Evolutionary conservation across 106 monocot species (phyloP).

Genomic region (Dioscorea dumetorum): DNA sequence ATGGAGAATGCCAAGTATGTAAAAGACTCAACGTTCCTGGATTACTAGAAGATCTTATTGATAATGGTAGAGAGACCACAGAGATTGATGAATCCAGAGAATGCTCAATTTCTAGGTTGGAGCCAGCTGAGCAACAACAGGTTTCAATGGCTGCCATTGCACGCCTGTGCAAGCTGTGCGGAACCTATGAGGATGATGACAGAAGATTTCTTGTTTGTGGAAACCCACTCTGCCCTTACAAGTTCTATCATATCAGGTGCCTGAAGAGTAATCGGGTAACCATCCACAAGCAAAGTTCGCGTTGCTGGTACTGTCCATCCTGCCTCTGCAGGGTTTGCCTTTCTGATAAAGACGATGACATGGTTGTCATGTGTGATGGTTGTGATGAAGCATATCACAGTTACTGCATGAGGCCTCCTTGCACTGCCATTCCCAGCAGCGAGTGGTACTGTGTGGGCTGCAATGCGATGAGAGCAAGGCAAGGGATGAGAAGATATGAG

Average conservation of each 20-base stretch:
- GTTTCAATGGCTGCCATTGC: conserved; percentile 23
- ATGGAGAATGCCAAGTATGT: conserved; percentile 59
- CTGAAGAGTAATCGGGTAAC: conserved; percentile 47
- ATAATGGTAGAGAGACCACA: conserved; percentile 6
- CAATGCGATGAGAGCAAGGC: conserved; percentile 32
- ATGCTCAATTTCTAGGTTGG: conserved; percentile 36
- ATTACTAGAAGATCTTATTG: conserved; percentile 8
- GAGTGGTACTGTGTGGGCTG: conserved; percentile 56
- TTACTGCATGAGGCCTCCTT: conserved; percentile 66
- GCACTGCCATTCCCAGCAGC: conserved; percentile 36
- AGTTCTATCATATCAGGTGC: conserved; percentile 65
- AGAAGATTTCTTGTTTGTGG: conserved; percentile 56
- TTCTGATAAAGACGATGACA: conserved; percentile 41
- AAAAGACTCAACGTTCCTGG: conserved; percentile 43
- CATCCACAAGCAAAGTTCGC: conserved; percentile 12
- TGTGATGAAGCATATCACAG: conserved; percentile 74
- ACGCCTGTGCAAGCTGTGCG: conserved; percentile 57
- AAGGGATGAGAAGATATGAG: conserved; percentile 58
- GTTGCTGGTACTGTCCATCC: conserved; percentile 79
- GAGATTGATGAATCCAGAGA: conserved; percentile 20
- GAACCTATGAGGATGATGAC: conserved; percentile 53
- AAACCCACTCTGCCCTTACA: conserved; percentile 50
- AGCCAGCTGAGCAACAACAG: conserved; percentile 24
- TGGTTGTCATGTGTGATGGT: conserved; percentile 62
- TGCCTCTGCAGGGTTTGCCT: conserved; percentile 64